These are phyloP conservation scores for Juglanconis juglandina DNA, from an alignment of 2,329 filamentous ascomycete species.

Conservation along the genomic window DNA sequence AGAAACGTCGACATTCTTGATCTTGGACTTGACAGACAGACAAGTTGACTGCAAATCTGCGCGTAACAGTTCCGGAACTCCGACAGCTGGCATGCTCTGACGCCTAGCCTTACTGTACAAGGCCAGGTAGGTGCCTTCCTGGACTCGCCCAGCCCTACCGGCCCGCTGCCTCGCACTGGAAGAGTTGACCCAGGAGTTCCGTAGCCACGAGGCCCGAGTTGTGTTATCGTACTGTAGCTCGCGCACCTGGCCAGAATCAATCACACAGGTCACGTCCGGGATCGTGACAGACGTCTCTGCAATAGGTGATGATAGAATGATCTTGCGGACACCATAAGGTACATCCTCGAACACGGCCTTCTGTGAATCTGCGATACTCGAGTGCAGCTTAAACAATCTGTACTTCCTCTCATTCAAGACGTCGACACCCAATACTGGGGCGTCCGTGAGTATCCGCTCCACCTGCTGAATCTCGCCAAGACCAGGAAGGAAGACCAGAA, in stretches of 20 bases:
- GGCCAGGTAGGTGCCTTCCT: slow-evolving; percentile 46
- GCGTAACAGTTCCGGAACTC: slow-evolving; percentile 39
- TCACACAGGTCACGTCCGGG: slow-evolving; percentile 47
- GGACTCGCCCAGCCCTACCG: slow-evolving; percentile 47
- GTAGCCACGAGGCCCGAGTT: slow-evolving; percentile 34
- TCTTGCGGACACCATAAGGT: slow-evolving; percentile 39
- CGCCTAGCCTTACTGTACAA: slow-evolving; percentile 34
- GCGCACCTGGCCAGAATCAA: slow-evolving; percentile 41
- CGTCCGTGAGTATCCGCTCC: slow-evolving; percentile 32
- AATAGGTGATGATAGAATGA: slow-evolving; percentile 49
- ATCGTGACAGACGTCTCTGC: slow-evolving; percentile 50
- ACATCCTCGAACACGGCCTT: slow-evolving; percentile 39
- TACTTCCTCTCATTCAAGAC: slow-evolving; percentile 37
- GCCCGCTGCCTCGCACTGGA: slow-evolving; percentile 45
- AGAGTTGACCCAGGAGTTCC: slow-evolving; percentile 43
- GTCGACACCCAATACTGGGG: slow-evolving; percentile 34
- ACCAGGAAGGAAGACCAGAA: slow-evolving; percentile 48
- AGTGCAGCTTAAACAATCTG: slow-evolving; percentile 44
- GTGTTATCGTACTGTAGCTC: slow-evolving; percentile 38
- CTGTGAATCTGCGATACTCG: slow-evolving; percentile 36
- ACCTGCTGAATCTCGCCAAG: slow-evolving; percentile 19
- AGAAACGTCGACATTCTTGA: slow-evolving; percentile 34
- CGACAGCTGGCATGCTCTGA: slow-evolving; percentile 23
- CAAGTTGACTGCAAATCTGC: slow-evolving; percentile 41
- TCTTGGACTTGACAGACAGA: slow-evolving; percentile 38